Evolutionary conservation across 768 basidiomycete genomes (phyloP).

Genomic region (Macrolepiota dolichaula): DNA sequence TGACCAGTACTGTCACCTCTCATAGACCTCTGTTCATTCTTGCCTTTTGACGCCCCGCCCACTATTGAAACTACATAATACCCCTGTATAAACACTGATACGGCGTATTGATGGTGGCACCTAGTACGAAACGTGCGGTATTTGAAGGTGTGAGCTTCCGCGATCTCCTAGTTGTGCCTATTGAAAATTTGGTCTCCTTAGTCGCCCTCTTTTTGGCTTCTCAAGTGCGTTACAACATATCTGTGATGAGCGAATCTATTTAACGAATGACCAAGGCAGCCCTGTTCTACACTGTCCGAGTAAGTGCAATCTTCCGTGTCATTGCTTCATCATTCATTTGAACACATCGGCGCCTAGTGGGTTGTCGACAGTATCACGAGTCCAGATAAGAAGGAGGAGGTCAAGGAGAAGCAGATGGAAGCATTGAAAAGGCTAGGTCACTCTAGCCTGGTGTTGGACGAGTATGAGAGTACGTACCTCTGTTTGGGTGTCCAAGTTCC

Average conservation of each 20-base stretch:
- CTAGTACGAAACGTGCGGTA: constrained; percentile 38
- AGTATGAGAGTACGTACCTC: constrained; percentile 80
- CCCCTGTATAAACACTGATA: not conserved
- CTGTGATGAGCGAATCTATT: constrained; percentile 8
- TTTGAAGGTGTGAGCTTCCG: constrained; percentile 35
- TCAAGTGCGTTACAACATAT: constrained; percentile 36
- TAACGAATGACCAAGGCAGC: constrained; percentile 57
- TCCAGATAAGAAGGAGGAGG: constrained; percentile 54
- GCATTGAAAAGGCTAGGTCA: constrained; percentile 71
- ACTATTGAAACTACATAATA: too few relatives aligned
- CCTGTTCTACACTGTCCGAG: constrained; percentile 71
- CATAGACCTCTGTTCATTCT: not conserved
- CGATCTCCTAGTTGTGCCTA: constrained; percentile 2
- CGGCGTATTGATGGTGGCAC: constrained; percentile 25
- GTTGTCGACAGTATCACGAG: constrained; percentile 52
- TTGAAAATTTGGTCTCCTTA: constrained; percentile 20
- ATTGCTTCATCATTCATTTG: not conserved
- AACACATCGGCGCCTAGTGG: constrained; percentile 45
- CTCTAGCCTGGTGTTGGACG: constrained; percentile 72
- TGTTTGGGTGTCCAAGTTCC: not conserved
- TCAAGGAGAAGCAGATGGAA: constrained; percentile 67
- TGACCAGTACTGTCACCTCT: not conserved
- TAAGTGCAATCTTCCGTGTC: constrained; percentile 28
- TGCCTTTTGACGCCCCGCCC: not conserved
- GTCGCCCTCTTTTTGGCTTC: constrained; percentile 51